Evolutionary conservation across 352 stramenopile species (phyloP).

Genomic region (Stramenopiles sp.): DNA sequence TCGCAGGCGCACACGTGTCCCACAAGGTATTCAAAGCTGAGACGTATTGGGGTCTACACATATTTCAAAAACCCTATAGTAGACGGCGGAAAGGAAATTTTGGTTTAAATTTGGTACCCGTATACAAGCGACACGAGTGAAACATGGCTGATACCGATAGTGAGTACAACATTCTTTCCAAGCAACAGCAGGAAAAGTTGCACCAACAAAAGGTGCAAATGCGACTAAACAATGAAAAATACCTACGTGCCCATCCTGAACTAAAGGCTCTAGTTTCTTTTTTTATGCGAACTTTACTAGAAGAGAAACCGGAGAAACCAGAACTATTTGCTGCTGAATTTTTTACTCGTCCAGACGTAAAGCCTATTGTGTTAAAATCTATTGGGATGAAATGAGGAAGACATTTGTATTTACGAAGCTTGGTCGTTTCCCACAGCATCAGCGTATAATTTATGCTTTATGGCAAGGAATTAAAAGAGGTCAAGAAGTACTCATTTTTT

Average conservation of each 20-base stretch:
- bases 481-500: too few species aligned
- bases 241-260: not conserved
- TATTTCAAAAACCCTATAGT: too few species aligned
- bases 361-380: not conserved
- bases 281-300: not conserved
- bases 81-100: too few species aligned
- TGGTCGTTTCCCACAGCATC: too few species aligned
- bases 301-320: not conserved
- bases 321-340: not conserved
- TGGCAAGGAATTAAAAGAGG: too few species aligned
- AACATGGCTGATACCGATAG: not conserved
- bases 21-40: too few species aligned
- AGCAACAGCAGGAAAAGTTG: not conserved
- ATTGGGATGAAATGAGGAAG: not conserved
- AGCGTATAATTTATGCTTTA: too few species aligned
- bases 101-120: not conserved
- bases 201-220: not conserved
- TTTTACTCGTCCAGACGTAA: not conserved
- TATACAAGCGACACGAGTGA: not conserved
- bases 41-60: too few species aligned
- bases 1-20: too few species aligned
- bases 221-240: not conserved
- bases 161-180: not conserved
- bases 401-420: too few species aligned
- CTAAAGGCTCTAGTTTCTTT: not conserved